Base-by-base conservation (phyloP, 2,329 filamentous ascomycete genomes). In the Colletotrichum graminicola region DNA sequence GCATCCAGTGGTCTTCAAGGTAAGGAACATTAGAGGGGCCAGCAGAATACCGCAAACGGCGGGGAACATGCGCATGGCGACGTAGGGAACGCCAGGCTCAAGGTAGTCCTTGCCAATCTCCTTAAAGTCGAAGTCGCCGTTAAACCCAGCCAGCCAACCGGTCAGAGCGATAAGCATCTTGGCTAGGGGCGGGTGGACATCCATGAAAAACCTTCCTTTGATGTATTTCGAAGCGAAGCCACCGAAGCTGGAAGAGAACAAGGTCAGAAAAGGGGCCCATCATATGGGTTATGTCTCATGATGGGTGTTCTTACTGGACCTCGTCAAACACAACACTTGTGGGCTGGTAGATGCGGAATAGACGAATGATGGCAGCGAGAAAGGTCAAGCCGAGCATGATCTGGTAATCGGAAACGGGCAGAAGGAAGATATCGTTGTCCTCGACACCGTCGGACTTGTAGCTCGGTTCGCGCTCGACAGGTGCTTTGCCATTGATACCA, bases 191-290 rank as follows among this genome's bases (percentile, higher is more conserved):
- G 96, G 96, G 80, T 99, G 96, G n/a, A 99, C 96, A 80, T 99
- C 96, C 96, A 99, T 99, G 83, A 99, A 99, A 89, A 99, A 99
- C 81, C 89, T 92, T 79, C 96, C 96, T 87, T 99, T 98, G 88
- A 99, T 98, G 83, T 99, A 99, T 83, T 99, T 99, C 77, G 93
- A 94, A 75, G 96, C 96, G 80, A 99, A 99, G 60, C 96, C 96
- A 81, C 96, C 96, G 82, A 99, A 99, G 84, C 94, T 97, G 78
- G 75, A 3, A 74, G 34, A 60, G 8, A 36, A 52, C 32, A 39
- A 36, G 21, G 21, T 66, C 52, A 67, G 52, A 60, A 66, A 62
- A 47, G 34, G 64, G 54, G 23, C 21, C 23, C 21, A 41, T 2
- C n/a, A 43, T 10, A 52, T n/a, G n/a, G 32, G 43, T 8, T 12